Conservation (phyloP, 371 early-diverging fungal genomes). For the Mucor lusitanicus region DNA sequence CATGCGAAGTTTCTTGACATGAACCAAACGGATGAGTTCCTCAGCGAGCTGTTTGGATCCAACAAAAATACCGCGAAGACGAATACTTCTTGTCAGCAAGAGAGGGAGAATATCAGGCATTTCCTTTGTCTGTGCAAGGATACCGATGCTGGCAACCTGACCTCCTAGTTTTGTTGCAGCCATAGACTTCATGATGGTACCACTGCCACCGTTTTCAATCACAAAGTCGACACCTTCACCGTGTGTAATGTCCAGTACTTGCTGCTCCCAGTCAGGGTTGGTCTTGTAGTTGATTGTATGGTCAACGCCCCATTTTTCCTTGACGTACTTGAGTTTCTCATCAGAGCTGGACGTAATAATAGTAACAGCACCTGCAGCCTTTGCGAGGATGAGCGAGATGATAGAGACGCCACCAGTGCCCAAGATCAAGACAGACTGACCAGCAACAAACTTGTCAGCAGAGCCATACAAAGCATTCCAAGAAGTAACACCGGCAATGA, state of each 20-base stretch:
- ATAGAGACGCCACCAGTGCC: slow-evolving; percentile 23
- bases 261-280: slow-evolving; percentile 19
- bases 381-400: slow-evolving; percentile 15
- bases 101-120: slow-evolving; percentile 7
- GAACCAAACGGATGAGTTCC: slow-evolving; percentile 13
- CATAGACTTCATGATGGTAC: slow-evolving; percentile 17
- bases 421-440: slow-evolving; percentile 20
- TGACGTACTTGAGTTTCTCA: slow-evolving; percentile 20
- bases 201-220: slow-evolving; percentile 18
- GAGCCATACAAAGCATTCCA: slow-evolving; percentile 17
- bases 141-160: slow-evolving; percentile 11
- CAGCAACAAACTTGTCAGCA: slow-evolving; percentile 8
- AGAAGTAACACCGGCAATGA: slow-evolving; percentile 18
- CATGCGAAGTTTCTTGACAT: slow-evolving; percentile 19
- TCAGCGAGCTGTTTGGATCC: slow-evolving; percentile 17
- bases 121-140: neutral
- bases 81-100: neutral
- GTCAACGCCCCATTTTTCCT: slow-evolving; percentile 17
- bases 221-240: slow-evolving; percentile 17
- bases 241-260: slow-evolving; percentile 15
- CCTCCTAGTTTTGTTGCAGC: slow-evolving; percentile 9
- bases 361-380: slow-evolving; percentile 22
- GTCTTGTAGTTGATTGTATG: slow-evolving; percentile 26
- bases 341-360: slow-evolving; percentile 29
- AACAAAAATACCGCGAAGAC: slow-evolving; percentile 15